A percentile compares a stretch with the other conserved stretches of the same genome.
phyloP scores from a whole-genome alignment of 2,329 filamentous ascomycete species.

The Pyricularia grisea region DNA sequence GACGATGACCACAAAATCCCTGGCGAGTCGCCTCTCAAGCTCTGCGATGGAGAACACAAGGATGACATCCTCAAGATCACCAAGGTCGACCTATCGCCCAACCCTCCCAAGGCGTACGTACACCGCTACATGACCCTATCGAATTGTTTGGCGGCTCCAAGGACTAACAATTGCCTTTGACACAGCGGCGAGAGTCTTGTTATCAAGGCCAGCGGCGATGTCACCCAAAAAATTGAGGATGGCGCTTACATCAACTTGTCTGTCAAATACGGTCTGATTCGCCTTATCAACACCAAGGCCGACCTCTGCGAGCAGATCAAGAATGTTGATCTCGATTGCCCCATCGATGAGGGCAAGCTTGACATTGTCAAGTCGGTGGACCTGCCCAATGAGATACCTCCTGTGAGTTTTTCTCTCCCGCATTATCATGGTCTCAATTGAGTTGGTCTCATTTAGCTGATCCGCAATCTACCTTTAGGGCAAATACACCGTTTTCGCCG shows the following conservation, averaged over 20 bases:
- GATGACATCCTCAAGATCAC: conserved; percentile 68
- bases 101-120: conserved; percentile 78
- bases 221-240: conserved; percentile 61
- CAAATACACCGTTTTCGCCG: conserved; percentile 79
- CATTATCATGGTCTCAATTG: neutral
- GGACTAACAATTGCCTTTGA: neutral
- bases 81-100: conserved; percentile 71
- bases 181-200: conserved; percentile 64
- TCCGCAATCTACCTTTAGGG: conserved; percentile 45
- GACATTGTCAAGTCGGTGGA: conserved; percentile 72
- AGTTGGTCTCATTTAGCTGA: conserved; percentile 11
- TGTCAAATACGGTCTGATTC: conserved; percentile 93
- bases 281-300: conserved; percentile 68
- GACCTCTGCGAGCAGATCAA: conserved; percentile 84
- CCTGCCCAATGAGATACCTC: conserved; percentile 78
- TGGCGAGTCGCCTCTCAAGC: conserved; percentile 76
- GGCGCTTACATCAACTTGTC: conserved; percentile 74
- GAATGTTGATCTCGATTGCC: conserved; percentile 84
- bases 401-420: conserved; percentile 48
- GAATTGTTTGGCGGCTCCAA: neutral
- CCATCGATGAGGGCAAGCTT: conserved; percentile 70
- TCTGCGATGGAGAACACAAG: conserved; percentile 59
- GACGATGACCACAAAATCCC: conserved; percentile 56
- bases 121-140: neutral
- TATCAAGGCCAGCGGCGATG: conserved; percentile 70